Base-by-base conservation (phyloP, 2,329 filamentous ascomycete species). In the Stenocarpella maydis region DNA sequence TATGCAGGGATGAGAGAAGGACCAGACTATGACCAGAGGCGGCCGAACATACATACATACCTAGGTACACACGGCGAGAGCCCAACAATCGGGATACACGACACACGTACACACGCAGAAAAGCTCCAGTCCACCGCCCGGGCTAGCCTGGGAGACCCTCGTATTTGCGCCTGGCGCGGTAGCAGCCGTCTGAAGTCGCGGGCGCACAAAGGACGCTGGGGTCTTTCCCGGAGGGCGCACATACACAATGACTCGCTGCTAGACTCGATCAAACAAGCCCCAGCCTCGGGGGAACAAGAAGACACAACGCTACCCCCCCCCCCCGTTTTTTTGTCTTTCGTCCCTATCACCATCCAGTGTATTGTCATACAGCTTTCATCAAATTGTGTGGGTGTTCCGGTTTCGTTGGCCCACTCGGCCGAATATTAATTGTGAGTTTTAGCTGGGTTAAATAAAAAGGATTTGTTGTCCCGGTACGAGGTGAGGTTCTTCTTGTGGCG, bases 261-360 rank as follows among this genome's bases (percentile, higher is more conserved):
- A 70, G 47, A 64, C 69, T 70, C 65, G 69, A 58, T 37, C 65
- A 45, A 55, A 39, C 26, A n/a, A 67, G 21, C 43, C 26, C 64
- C 24, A 60, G 24, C 45, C 41, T 43, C 28, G 49, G 41, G 39
- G 50, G 28, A n/a, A 41, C 8, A 39, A 24, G n/a, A 67, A 41
- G 43, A 55, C 43, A 65, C 55, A 47, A 55, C 53, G n/a, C 55
- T 47, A 34, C 50, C 1, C 14, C 2, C 53, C 21, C 34, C 5
- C 34, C 34, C 34, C 34, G 2, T 37, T 37, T 10, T 37, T 37
- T 37, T 37, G 31, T 34, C 21, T 24, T 17, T 39, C 26, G 8
- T 26, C 21, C 52, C 26, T 47, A 31, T 31, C 26, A 61, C 28
- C 41, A 26, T 45, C 41, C 39, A 24, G 24, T 34, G 58, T 47